A percentile compares a stretch with the other conserved stretches of the same genome.
These are phyloP conservation scores for Hemisphaericaspora xylanilytica DNA, from an alignment of 1,139 yeast genomes.

Conservation along the genomic window DNA sequence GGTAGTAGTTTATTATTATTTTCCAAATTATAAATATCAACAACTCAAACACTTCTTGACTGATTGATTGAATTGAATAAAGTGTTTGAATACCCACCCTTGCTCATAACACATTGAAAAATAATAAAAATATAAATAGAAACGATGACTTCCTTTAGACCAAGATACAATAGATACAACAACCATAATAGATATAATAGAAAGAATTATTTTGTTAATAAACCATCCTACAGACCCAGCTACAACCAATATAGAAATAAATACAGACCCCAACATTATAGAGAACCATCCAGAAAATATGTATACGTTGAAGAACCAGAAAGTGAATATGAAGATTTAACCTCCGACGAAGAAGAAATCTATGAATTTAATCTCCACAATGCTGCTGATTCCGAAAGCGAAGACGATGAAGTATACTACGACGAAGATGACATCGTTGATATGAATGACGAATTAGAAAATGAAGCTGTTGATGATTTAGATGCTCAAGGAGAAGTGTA, in stretches of 20 bases:
- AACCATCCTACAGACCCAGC: slow-evolving; percentile 12
- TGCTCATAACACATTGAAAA: neutral
- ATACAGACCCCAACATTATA: no score
- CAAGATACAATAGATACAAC: slow-evolving; percentile 14
- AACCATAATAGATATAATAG: slow-evolving; percentile 14
- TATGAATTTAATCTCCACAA: slow-evolving; percentile 26
- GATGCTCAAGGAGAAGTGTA: slow-evolving; percentile 35
- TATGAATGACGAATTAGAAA: slow-evolving; percentile 38
- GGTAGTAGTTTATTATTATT: neutral
- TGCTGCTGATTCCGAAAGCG: slow-evolving; percentile 14
- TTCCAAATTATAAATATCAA: neutral
- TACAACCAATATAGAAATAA: slow-evolving; percentile 14
- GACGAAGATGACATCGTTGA: slow-evolving; percentile 25
- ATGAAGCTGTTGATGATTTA: slow-evolving; percentile 33
- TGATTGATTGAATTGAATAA: no score
- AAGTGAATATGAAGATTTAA: slow-evolving; percentile 23
- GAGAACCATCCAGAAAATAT: slow-evolving; percentile 30
- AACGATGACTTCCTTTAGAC: slow-evolving; percentile 14
- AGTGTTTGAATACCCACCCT: neutral
- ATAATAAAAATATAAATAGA: neutral
- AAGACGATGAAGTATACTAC: slow-evolving; percentile 12
- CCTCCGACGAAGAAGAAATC: slow-evolving; percentile 18
- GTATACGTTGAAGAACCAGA: slow-evolving; percentile 45
- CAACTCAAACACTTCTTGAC: no score
- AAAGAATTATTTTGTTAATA: slow-evolving; percentile 10